Conservation (phyloP, 345 rosid species). For the Camelina laxa region DNA sequence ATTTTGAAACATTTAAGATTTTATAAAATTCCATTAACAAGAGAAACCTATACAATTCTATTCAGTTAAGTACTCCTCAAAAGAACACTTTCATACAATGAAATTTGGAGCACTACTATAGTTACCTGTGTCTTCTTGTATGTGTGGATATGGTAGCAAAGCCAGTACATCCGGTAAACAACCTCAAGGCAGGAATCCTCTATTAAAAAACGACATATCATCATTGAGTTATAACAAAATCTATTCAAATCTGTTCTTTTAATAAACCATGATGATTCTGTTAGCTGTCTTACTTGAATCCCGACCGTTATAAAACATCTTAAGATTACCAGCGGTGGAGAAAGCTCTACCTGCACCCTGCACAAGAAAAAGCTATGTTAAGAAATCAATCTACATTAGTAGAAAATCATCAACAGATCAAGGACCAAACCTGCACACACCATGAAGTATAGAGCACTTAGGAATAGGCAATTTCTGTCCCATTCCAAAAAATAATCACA, state of each 20-base stretch:
- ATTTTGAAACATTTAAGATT: too few species aligned
- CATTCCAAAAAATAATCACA: too few species aligned
- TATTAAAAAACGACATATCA: conserved; percentile 43
- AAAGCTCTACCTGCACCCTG: conserved; percentile 94
- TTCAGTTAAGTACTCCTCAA: conserved; percentile 8
- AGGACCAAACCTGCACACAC: too few species aligned
- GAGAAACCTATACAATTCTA: conserved; percentile 63
- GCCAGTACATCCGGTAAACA: conserved; percentile 95
- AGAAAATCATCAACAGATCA: background rate
- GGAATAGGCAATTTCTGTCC: too few species aligned
- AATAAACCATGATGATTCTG: background rate
- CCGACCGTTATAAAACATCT: conserved; percentile 82
- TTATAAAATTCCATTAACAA: conserved; percentile 88
- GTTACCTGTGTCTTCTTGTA: too few species aligned
- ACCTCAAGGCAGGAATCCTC: conserved; percentile 93
- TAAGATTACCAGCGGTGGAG: conserved; percentile 98
- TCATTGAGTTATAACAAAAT: background rate
- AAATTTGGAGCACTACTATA: background rate
- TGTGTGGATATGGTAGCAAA: conserved; percentile 86
- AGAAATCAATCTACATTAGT: background rate
- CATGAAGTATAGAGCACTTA: too few species aligned
- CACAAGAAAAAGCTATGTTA: conserved; percentile 11
- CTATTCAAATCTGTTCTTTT: background rate
- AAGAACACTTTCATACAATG: conserved; percentile 2
- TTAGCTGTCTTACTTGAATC: conserved; percentile 60